Base-by-base conservation (phyloP, 805 yeast genomes). In the Komagataella kurtzmanii region DNA sequence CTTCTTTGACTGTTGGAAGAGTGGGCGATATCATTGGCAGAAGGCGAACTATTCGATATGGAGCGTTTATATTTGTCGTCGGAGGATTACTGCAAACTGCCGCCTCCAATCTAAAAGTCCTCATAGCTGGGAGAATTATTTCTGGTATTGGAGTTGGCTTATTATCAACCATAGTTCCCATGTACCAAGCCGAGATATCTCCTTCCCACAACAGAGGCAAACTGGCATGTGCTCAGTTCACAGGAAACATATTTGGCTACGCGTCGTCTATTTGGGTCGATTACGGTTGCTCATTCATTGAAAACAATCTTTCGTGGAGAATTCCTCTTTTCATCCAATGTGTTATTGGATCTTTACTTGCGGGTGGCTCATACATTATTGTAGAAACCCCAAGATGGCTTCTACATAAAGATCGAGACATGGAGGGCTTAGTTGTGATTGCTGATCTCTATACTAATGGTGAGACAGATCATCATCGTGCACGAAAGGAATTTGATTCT, bases 301-400 rank as follows among this genome's bases (percentile, higher is more conserved):
- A 76, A 47, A 72, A 80, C 52, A 71, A 81, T 52, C 65, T 75
- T 23, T 74, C 88, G 24, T 88, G 96, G 96, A 74, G 95, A 55
- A 59, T 85, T 21, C 96, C 97, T 1, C 68, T 88, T 48, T 77
- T 83, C 52, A 68, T 86, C 49, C 96, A 88, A 64, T 84, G 86
- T 50, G 56, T 81, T 2, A 76, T 88, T 58, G 95, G 95, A 0
- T 54, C 75, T 2, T 65, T 82, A 5, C 69, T 88, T 18, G 77
- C 80, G 21, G 52, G 78, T 4, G 97, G 97, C 7, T 85, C 91
- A 2, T 77, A 82, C 51, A 72, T 85, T 58, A 81, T 89, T 48
- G 88, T 86, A 5, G 97, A 88, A 61, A 81, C 90, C 47, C 97
- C 97, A 3, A 73, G 96, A 57, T 88, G 95, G 95, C 71, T 89